phyloP scores from a whole-genome alignment of 2,329 filamentous ascomycete species.

The Cytospora mali region DNA sequence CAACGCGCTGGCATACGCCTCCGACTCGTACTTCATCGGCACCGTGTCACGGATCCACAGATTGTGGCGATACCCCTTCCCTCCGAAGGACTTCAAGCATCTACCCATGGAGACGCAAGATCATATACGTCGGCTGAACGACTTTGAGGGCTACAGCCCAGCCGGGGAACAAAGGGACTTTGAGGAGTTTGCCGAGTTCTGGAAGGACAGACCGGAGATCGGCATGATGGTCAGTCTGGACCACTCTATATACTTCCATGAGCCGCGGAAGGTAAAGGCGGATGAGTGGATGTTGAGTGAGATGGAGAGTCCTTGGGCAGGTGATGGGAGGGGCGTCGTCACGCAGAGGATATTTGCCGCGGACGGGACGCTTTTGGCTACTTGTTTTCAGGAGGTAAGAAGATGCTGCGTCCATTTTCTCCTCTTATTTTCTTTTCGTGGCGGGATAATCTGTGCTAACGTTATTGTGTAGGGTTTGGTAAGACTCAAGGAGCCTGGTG shows the following conservation, averaged over 20 bases:
- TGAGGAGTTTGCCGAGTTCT: constrained; percentile 50
- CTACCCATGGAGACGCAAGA: constrained; percentile 46
- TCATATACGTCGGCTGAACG: constrained; percentile 43
- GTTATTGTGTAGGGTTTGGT: constrained; percentile 12
- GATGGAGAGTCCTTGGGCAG: constrained; percentile 80
- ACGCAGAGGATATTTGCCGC: constrained; percentile 72
- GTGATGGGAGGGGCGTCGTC: constrained; percentile 75
- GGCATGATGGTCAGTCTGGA: constrained; percentile 88
- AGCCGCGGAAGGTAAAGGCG: constrained; percentile 58
- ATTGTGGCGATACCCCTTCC: constrained; percentile 71
- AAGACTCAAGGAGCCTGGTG: constrained; percentile 21
- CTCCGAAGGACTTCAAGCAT: constrained; percentile 55
- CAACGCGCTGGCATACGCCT: constrained; percentile 88
- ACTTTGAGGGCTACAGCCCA: constrained; percentile 42
- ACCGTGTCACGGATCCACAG: constrained; percentile 81
- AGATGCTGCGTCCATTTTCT: constrained; percentile 31
- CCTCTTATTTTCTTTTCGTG: too few relatives aligned
- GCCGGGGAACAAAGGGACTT: constrained; percentile 35
- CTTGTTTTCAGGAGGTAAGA: constrained; percentile 75
- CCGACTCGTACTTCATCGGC: constrained; percentile 90
- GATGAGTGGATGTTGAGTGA: constrained; percentile 81
- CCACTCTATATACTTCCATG: constrained; percentile 72
- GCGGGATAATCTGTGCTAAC: constrained; percentile 8
- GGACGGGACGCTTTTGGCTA: constrained; percentile 75
- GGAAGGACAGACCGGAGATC: constrained; percentile 56